Percentiles rank a stretch among this genome's conserved stretches.
Conservation (phyloP, 1,139 yeast genomes). For the Nakaseomyces kungkrabaensis region DNA sequence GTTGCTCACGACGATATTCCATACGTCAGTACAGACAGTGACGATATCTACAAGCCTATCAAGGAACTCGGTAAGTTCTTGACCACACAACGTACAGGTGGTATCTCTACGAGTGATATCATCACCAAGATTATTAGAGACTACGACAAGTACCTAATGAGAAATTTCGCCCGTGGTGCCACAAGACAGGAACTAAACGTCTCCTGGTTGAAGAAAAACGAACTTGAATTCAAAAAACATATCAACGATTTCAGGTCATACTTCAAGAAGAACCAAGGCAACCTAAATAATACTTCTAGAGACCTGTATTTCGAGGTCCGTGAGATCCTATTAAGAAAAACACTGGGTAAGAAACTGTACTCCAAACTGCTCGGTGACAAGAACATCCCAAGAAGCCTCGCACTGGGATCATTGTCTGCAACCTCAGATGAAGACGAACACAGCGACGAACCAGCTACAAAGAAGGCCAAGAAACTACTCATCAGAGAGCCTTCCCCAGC, state of each 20-base stretch:
- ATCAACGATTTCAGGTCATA: constrained; percentile 77
- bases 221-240: constrained; percentile 84
- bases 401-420: constrained; percentile 2
- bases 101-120: constrained; percentile 90
- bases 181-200: constrained; percentile 92
- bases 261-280: constrained; percentile 65
- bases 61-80: constrained; percentile 84
- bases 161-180: constrained; percentile 96
- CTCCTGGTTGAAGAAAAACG: constrained; percentile 94
- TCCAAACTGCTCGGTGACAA: constrained; percentile 23
- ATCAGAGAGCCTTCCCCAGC: constrained; percentile 40
- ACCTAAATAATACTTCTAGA: constrained; percentile 63
- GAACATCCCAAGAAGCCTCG: constrained; percentile 2
- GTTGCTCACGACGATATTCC: constrained; percentile 98
- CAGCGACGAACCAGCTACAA: constrained; percentile 2
- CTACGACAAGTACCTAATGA: constrained; percentile 90
- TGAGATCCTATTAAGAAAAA: constrained; percentile 52
- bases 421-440: constrained; percentile 4
- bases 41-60: constrained; percentile 87
- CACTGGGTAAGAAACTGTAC: constrained; percentile 30
- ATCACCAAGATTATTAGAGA: constrained; percentile 91
- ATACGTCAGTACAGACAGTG: constrained; percentile 76
- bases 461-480: constrained; percentile 5
- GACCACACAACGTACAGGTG: constrained; percentile 93
- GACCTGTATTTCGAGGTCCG: constrained; percentile 78